A percentile compares a stretch with the other conserved stretches of the same genome.
phyloP scores from a whole-genome alignment of 169 alveolate species.

The Cryptosporidium tyzzeri region DNA sequence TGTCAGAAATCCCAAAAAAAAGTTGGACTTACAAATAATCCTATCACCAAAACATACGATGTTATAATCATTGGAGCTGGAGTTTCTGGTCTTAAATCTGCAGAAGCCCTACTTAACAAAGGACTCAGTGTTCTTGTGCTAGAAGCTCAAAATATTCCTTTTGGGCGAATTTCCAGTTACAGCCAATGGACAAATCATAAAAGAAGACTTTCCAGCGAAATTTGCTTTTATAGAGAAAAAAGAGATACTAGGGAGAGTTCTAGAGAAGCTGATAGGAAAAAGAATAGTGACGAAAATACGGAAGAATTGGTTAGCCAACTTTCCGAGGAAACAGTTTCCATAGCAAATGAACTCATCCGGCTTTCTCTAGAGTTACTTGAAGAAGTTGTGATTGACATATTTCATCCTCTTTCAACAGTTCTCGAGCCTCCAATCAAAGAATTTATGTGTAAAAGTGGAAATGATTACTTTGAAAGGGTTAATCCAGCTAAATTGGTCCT shows the following conservation, averaged over 20 bases:
- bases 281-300: background rate
- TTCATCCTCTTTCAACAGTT: conserved; percentile 65
- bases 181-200: conserved; percentile 60
- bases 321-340: conserved; percentile 21
- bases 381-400: conserved; percentile 62
- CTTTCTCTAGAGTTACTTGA: conserved; percentile 60
- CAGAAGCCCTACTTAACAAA: conserved; percentile 36
- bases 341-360: conserved; percentile 41
- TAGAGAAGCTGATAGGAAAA: background rate
- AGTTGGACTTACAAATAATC: background rate
- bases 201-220: conserved; percentile 23
- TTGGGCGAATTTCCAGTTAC: conserved; percentile 52
- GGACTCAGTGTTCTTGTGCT: conserved; percentile 25
- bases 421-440: conserved; percentile 57
- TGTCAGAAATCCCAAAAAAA: conserved; percentile 24
- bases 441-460: conserved; percentile 10
- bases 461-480: conserved; percentile 10
- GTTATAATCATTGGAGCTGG: conserved; percentile 70
- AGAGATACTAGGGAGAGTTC: background rate
- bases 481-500: conserved; percentile 56
- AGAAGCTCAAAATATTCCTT: conserved; percentile 58
- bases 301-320: background rate
- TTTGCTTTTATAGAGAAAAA: conserved; percentile 16
- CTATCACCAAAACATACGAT: conserved; percentile 46
- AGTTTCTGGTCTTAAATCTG: conserved; percentile 48